Evolutionary conservation across 2,329 filamentous ascomycete genomes (phyloP), one percentile per base, ranked within the genome.

Genomic region (Myriosclerotinia scirpicola): DNA sequence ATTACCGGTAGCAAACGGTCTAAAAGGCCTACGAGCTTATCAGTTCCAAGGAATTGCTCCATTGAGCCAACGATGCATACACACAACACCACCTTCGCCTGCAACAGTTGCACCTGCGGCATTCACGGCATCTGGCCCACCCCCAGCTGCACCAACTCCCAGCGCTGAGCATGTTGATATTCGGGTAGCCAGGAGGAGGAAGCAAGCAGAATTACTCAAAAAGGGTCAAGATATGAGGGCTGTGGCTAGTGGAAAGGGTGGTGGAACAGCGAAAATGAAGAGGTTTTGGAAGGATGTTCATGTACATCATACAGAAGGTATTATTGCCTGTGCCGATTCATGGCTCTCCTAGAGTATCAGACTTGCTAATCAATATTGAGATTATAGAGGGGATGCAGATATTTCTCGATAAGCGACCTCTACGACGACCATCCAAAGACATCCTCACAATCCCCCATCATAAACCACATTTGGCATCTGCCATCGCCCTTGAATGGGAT

Each of bases 401-500:
- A 66, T 82, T 89, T 72, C 88, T 98, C 70, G 95, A 98, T 80
- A 78, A 82, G 34, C 85, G 93, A 36, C 88, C 93, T 5, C 86
- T 99, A 68, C 88, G 93, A 69, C 92, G 91, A 62, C 90, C 89
- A 0, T 88, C 88, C 64, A 92, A 93, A 76, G 76, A 85, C 52
- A 82, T 92, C 70, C 82, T 99, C 73, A 85, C 84, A 1, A 75
- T 98, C 38, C 93, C 95, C 0, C 74, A 80, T 1, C 85, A 84
- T 66, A 98, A 97, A 80, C 88, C 87, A 42, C 85, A 92, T 74
- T 89, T 98, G 50, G 94, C 94, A 34, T 84, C 88, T 54, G 91
- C 92, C 66, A 88, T 99, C 69, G 95, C 94, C 3, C 80, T 96
- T 54, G 95, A 99, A 81, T 99, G 95, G 95, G 93, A 97, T 77